phyloP scores from a whole-genome alignment of 495 filamentous ascomycete genomes.

The Podospora anserina region DNA sequence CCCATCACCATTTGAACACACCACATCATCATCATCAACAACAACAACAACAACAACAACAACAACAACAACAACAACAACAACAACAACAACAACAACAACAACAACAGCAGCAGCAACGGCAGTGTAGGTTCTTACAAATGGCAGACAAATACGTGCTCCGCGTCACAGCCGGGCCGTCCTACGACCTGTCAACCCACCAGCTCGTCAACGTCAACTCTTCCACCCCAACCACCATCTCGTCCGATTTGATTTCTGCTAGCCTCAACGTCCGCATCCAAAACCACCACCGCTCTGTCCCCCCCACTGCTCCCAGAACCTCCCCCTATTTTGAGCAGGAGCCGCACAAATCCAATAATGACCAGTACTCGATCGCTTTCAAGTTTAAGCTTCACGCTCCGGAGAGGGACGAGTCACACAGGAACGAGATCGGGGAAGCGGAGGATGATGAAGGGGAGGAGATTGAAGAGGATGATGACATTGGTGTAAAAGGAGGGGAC shows the following conservation, averaged over 20 bases:
- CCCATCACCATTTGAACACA: background rate
- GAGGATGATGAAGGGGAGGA: conserved; percentile 15
- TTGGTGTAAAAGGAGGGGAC: conserved; percentile 61
- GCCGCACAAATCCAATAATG: conserved; percentile 56
- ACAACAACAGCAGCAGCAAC: too few species aligned
- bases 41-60: background rate
- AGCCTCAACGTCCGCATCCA: conserved; percentile 69
- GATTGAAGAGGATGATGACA: conserved; percentile 1
- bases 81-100: too few species aligned
- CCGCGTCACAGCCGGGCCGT: conserved; percentile 69
- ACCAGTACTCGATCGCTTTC: conserved; percentile 81
- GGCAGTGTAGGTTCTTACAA: too few species aligned
- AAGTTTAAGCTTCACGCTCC: conserved; percentile 63
- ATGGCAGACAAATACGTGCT: conserved; percentile 67
- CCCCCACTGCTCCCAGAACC: conserved; percentile 52
- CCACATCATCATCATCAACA: too few species aligned
- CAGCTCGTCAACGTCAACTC: conserved; percentile 69
- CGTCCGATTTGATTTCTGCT: conserved; percentile 55
- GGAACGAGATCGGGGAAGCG: background rate
- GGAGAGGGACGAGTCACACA: background rate
- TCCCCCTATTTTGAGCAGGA: conserved; percentile 71
- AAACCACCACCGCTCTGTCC: conserved; percentile 52
- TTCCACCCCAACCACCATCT: conserved; percentile 52
- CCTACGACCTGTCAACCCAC: conserved; percentile 66
- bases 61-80: too few species aligned